Percentiles rank a stretch among this genome's conserved stretches.
Evolutionary conservation across 306 rosid species (phyloP).

Genomic region (Malus sieversii): DNA sequence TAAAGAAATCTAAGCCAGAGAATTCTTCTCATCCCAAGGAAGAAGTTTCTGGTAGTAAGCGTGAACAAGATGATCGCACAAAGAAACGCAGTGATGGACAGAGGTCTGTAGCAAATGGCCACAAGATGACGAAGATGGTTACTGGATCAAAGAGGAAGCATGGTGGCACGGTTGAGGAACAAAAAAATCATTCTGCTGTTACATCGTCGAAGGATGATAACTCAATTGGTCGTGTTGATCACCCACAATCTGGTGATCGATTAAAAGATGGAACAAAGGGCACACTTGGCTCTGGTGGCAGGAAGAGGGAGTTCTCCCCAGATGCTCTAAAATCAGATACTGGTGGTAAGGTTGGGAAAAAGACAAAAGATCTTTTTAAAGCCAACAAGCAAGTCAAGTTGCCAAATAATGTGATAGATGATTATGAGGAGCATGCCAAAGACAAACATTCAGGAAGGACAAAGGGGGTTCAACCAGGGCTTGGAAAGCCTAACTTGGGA

Average conservation of each 20-base stretch:
- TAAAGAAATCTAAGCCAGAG: constrained; percentile 21
- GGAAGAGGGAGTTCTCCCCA: constrained; percentile 24
- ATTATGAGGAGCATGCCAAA: constrained; percentile 30
- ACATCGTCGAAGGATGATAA: constrained; percentile 32
- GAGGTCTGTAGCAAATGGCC: constrained; percentile 40
- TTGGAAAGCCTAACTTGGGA: constrained; percentile 37
- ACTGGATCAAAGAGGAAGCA: constrained; percentile 39
- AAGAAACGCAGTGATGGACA: constrained; percentile 34
- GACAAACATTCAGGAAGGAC: constrained; percentile 29
- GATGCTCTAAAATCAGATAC: constrained; percentile 33
- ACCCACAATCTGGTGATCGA: constrained; percentile 34
- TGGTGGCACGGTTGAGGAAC: constrained; percentile 39
- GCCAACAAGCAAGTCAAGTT: constrained; percentile 31
- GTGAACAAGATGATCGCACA: constrained; percentile 26
- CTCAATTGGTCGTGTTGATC: constrained; percentile 26
- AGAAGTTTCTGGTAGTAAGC: constrained; percentile 13
- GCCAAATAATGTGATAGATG: constrained; percentile 24
- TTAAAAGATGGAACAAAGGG: constrained; percentile 42
- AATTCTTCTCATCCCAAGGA: constrained; percentile 12
- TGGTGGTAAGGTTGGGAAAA: constrained; percentile 37
- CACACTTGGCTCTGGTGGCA: constrained; percentile 32
- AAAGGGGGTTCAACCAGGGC: constrained; percentile 43
- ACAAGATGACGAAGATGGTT: constrained; percentile 43
- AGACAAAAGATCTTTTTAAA: constrained; percentile 34
- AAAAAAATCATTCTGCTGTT: constrained; percentile 29